Evolutionary conservation across 345 rosid genomes (phyloP).

Genomic region (Moricandia moricandioides): DNA sequence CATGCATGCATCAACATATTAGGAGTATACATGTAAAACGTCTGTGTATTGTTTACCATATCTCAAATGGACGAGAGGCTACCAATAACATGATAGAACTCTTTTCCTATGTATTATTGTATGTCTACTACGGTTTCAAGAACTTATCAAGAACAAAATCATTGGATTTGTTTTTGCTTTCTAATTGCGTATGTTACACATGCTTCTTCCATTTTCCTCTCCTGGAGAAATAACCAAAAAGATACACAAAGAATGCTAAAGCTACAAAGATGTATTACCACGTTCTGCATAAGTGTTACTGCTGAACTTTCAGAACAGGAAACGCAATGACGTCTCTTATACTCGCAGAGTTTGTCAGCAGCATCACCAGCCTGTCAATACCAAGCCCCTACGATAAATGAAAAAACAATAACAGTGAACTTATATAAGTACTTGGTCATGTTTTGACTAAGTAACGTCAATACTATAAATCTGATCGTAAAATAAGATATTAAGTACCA

Average conservation of each 20-base stretch:
- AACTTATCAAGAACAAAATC: not conserved
- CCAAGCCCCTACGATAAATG: conserved; percentile 70
- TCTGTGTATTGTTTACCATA: too few species aligned
- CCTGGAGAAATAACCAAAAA: conserved; percentile 6
- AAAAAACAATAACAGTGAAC: not conserved
- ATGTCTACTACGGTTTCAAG: not conserved
- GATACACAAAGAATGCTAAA: conserved; percentile 27
- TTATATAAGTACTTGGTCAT: not conserved
- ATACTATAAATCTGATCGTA: not conserved
- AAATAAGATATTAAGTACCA: conserved; percentile 49
- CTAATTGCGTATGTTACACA: conserved; percentile 12
- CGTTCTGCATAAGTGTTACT: conserved; percentile 24
- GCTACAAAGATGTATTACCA: conserved; percentile 22
- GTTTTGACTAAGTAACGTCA: not conserved
- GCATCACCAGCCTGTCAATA: conserved; percentile 89
- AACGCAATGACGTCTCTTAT: conserved; percentile 93
- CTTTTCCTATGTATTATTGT: not conserved
- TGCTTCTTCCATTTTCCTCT: not conserved
- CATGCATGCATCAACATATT: not conserved
- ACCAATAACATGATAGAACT: not conserved
- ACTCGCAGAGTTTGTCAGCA: conserved; percentile 78
- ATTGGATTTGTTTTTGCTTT: conserved; percentile 6
- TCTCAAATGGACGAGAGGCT: not conserved
- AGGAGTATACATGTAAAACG: not conserved
- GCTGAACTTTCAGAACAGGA: conserved; percentile 79